Base-by-base conservation (phyloP, 257 asterid genomes). In the Nicotiana undulata region DNA sequence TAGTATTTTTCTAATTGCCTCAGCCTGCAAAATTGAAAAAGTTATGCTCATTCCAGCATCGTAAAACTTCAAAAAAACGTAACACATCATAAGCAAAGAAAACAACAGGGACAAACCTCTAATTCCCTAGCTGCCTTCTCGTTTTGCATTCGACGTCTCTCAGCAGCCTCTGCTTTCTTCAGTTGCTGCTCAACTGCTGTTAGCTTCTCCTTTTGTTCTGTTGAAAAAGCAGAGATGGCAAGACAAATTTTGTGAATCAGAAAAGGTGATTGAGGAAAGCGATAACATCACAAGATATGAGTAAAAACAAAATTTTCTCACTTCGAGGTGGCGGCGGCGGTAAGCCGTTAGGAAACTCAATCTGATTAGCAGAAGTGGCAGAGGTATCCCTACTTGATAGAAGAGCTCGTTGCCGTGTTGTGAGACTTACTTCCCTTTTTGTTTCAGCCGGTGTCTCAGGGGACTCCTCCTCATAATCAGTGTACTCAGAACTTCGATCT, bases 1-100 rank as follows among this genome's bases (percentile, higher is more conserved):
- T 1, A 91, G 97, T 79, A 95, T 92, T 87, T 89, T 95, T 84
- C 93, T 91, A 80, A 95, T 91, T 66, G 99, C 98, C 82, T 86
- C 91, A 22, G 88, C 89, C 91, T 88, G 59, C 6, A 70, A 70
- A 49, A 53, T 66, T 79, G 32, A 72, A 58, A 20, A 9, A 16
- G 32, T 51, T 76, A 61, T 77, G 58, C 59, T 61, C 34, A 67
- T 26, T 68, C 55, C 49, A 22, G 24, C 52, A 49, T 24, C 32
- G 63, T 32, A 83, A 76, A 65, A 4, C 26, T 76, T 13, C 28
- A 31, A 44, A 16, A 63, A 63, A 22, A n/a, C 29, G 31, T 64
- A 46, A 79, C 18, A 75, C 28, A 46, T 15, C 59, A 28, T 63
- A 60, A 79, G 44, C 56, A 74, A 40, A 40, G 22, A 59, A 22